Percentiles rank a stretch among this genome's conserved stretches.
These are phyloP conservation scores for Corylus heterophylla DNA, from an alignment of 306 rosid species.

Conservation along the genomic window DNA sequence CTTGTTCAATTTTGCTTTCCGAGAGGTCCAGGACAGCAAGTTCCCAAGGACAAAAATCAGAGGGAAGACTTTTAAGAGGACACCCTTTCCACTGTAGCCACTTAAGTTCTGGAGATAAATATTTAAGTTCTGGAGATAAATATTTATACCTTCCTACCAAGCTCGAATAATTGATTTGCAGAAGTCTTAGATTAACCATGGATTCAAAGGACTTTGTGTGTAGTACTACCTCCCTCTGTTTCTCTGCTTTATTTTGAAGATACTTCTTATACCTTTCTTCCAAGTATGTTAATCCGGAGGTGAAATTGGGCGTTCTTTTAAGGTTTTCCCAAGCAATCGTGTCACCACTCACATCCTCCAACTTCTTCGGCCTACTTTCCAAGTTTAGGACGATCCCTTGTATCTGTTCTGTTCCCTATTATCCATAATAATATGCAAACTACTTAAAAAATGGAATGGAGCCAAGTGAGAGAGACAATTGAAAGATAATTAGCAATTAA, in stretches of 20 bases:
- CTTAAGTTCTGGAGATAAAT: constrained; percentile 51
- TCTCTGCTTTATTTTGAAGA: constrained; percentile 29
- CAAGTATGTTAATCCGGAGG: constrained; percentile 31
- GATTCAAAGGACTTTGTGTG: constrained; percentile 34
- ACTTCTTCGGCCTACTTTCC: not conserved
- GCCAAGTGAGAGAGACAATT: not conserved
- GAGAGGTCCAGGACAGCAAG: constrained; percentile 67
- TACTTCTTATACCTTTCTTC: constrained; percentile 31
- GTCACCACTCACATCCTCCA: constrained; percentile 14
- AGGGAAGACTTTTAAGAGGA: constrained; percentile 43
- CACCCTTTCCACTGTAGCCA: constrained; percentile 77
- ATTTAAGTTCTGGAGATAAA: constrained; percentile 51
- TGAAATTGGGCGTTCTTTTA: constrained; percentile 23
- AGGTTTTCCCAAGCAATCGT: constrained; percentile 30
- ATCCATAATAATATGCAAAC: not conserved
- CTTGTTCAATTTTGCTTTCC: constrained; percentile 35
- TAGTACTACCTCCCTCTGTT: constrained; percentile 24
- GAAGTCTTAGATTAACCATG: constrained; percentile 51
- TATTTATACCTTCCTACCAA: constrained; percentile 41
- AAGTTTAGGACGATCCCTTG: constrained; percentile 61
- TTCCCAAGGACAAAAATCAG: constrained; percentile 39
- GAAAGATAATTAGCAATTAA: not conserved
- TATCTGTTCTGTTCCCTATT: constrained; percentile 40
- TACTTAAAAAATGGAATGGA: not conserved
- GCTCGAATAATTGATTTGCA: constrained; percentile 53